Conservation (phyloP, 176 grass and related monocot species). For the Phoenix roebelenii region DNA sequence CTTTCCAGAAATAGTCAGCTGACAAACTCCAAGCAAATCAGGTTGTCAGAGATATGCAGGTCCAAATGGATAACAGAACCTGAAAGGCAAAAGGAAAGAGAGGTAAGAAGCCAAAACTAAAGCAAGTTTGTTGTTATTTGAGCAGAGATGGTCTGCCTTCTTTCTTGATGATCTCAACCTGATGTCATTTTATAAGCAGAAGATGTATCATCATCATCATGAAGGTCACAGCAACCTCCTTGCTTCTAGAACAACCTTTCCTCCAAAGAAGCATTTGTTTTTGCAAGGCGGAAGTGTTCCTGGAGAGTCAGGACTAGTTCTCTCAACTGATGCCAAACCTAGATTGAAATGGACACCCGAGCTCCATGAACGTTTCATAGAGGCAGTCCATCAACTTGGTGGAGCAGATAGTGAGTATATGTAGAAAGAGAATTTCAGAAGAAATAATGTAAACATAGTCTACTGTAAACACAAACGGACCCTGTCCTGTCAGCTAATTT, state of each 20-base stretch:
- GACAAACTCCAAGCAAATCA: neutral
- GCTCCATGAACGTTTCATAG: conserved; percentile 85
- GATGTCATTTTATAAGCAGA: conserved; percentile 15
- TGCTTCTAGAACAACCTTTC: conserved; percentile 38
- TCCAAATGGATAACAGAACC: conserved; percentile 33
- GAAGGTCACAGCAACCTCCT: conserved; percentile 40
- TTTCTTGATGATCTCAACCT: conserved; percentile 15
- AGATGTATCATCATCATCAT: conserved; percentile 80
- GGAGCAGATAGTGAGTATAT: conserved; percentile 92
- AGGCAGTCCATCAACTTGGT: conserved; percentile 86
- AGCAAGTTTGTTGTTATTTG: conserved; percentile 3
- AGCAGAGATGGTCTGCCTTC: neutral
- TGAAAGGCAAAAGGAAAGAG: conserved; percentile 20
- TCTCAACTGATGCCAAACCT: conserved; percentile 69
- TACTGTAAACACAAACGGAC: conserved; percentile 2
- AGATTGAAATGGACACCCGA: conserved; percentile 90
- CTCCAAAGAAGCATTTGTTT: conserved; percentile 47
- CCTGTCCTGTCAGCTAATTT: neutral
- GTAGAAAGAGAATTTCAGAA: conserved; percentile 9
- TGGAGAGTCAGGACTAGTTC: conserved; percentile 75
- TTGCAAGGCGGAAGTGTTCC: conserved; percentile 37
- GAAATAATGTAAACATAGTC: neutral
- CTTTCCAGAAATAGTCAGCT: neutral
- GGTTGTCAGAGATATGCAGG: conserved; percentile 31
- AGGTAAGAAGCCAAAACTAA: conserved; percentile 32